Conservation (phyloP, 2,329 filamentous ascomycete species). For the Whalleya microplaca region DNA sequence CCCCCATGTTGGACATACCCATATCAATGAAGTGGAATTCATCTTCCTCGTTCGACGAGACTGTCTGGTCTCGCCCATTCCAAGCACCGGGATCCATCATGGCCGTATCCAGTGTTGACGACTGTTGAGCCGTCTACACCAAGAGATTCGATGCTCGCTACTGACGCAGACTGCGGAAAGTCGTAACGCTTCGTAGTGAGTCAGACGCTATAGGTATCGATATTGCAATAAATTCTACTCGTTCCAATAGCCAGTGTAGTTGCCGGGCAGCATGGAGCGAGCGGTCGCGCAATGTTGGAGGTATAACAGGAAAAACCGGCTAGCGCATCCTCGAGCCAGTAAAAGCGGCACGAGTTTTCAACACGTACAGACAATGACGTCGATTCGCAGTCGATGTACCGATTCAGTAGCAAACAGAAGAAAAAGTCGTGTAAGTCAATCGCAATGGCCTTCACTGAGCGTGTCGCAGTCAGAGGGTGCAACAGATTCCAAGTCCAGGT, state of each 20-base stretch:
- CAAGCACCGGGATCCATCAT: conserved; percentile 60
- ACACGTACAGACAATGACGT: not conserved
- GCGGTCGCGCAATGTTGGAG: conserved; percentile 18
- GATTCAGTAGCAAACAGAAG: not conserved
- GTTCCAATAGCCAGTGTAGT: conserved; percentile 1
- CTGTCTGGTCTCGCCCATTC: conserved; percentile 60
- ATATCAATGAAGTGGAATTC: conserved; percentile 69
- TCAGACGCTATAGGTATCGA: not conserved
- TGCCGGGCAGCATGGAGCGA: not conserved
- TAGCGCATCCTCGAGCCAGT: conserved; percentile 18
- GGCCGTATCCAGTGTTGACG: conserved; percentile 32
- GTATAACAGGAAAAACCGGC: conserved; percentile 10
- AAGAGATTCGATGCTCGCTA: conserved; percentile 2
- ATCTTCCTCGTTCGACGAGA: conserved; percentile 57
- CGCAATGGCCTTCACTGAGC: not conserved
- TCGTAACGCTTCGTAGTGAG: conserved; percentile 1
- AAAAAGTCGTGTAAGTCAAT: not conserved
- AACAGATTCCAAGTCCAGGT: conserved; percentile 14
- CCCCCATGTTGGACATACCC: conserved; percentile 57
- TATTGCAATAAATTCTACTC: not conserved
- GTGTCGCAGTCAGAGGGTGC: not conserved
- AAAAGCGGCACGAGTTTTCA: conserved; percentile 8
- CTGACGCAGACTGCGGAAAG: conserved; percentile 4
- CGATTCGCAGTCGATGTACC: not conserved
- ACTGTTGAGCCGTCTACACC: conserved; percentile 1